phyloP scores from a whole-genome alignment of 176 grass and related monocot genomes.

The Carex cristatella region DNA sequence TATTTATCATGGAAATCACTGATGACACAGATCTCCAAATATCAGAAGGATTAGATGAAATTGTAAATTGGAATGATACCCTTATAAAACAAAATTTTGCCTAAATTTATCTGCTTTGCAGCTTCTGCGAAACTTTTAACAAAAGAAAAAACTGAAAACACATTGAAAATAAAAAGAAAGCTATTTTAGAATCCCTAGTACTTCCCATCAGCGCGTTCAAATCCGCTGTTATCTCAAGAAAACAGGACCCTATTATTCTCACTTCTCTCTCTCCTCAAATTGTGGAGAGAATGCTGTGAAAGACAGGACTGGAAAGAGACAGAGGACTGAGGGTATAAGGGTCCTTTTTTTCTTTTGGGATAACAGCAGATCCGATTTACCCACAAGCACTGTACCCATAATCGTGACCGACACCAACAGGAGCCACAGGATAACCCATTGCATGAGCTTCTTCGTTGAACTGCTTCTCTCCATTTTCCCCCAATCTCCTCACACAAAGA shows the following conservation, averaged over 20 bases:
- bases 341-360: no score
- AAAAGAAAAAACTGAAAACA: not conserved
- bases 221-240: no score
- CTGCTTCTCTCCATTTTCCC: not conserved
- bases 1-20: not conserved
- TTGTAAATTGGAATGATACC: not conserved
- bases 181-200: not conserved
- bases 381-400: not conserved
- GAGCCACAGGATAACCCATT: slow-evolving; percentile 6
- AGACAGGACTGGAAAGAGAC: no score
- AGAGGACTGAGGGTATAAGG: no score
- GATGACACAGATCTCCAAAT: not conserved
- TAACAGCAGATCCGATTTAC: no score
- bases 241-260: no score
- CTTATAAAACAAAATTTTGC: not conserved
- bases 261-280: no score
- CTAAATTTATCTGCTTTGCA: not conserved
- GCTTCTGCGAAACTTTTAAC: no score
- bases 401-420: not conserved
- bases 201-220: not conserved
- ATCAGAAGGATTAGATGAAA: not conserved
- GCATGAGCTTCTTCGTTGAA: not conserved
- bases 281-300: no score
- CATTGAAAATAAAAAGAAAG: not conserved
- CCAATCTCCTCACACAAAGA: slow-evolving; percentile 43